Percentiles rank a stretch among this genome's conserved stretches.
Conservation (phyloP, 2,329 filamentous ascomycete species). For the Fusarium domesticum region DNA sequence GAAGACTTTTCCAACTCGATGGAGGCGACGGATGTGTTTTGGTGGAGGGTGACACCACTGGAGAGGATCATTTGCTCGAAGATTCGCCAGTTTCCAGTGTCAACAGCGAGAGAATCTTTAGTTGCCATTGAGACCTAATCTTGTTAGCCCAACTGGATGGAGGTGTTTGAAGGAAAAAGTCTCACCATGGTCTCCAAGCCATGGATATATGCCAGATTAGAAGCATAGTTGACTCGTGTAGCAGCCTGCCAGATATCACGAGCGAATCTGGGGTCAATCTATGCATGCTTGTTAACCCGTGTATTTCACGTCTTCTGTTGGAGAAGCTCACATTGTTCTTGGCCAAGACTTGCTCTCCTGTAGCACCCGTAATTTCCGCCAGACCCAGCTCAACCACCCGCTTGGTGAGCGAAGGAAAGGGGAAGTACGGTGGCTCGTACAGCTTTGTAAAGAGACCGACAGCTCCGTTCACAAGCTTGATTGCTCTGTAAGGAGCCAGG, state of each 20-base stretch:
- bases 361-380: conserved; percentile 61
- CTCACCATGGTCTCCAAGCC: conserved; percentile 78
- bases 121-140: conserved; percentile 78
- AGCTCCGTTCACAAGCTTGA: conserved; percentile 67
- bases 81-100: conserved; percentile 91
- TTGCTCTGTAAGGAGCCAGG: conserved; percentile 68
- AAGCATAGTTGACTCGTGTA: conserved; percentile 92
- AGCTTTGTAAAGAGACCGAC: conserved; percentile 73
- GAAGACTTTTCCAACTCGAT: conserved; percentile 51
- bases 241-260: conserved; percentile 84
- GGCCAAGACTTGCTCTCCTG: conserved; percentile 70
- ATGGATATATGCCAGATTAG: conserved; percentile 82
- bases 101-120: conserved; percentile 73
- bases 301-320: no score
- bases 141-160: conserved; percentile 3
- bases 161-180: background rate
- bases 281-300: conserved; percentile 1
- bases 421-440: conserved; percentile 80
- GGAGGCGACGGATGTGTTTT: conserved; percentile 65
- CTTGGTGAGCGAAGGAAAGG: conserved; percentile 73
- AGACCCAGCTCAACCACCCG: conserved; percentile 67
- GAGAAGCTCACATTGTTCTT: conserved; percentile 51
- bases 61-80: conserved; percentile 76
- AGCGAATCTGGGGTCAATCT: conserved; percentile 65
- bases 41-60: conserved; percentile 57